Percentiles rank a stretch among this genome's conserved stretches.
These are phyloP conservation scores for Corchorus capsularis DNA, from an alignment of 345 rosid genomes.

Conservation along the genomic window DNA sequence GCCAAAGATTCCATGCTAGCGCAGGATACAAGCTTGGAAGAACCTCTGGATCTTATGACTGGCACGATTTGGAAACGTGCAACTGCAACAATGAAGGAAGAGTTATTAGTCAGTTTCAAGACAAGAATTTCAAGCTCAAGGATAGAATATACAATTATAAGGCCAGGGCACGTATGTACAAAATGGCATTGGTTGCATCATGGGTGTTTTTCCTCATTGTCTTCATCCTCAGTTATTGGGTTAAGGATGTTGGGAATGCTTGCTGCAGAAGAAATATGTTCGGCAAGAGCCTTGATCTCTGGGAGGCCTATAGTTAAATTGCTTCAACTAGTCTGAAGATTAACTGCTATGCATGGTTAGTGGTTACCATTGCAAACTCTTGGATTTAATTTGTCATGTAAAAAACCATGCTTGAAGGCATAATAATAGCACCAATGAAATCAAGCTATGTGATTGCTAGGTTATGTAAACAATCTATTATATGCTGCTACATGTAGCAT, in stretches of 20 bases:
- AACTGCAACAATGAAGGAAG: constrained; percentile 6
- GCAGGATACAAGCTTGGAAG: constrained; percentile 10
- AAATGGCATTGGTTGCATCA: constrained; percentile 9
- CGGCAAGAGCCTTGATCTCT: constrained; percentile 5
- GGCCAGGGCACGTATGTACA: constrained; percentile 1
- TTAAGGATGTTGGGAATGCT: constrained; percentile 3
- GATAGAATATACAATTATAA: constrained; percentile 6
- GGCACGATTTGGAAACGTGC: constrained; percentile 10
- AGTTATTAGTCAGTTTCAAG: not conserved
- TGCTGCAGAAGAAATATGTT: constrained; percentile 8
- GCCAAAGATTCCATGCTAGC: constrained; percentile 4
- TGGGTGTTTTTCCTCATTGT: constrained; percentile 14
- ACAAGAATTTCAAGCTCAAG: not conserved
- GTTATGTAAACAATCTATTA: not conserved
- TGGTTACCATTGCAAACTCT: not conserved
- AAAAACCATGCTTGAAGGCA: not conserved
- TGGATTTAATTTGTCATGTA: not conserved
- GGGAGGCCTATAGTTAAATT: constrained; percentile 8
- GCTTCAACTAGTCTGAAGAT: not conserved
- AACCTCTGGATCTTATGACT: not conserved
- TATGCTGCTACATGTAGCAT: not conserved
- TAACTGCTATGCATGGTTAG: not conserved
- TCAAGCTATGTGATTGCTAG: not conserved
- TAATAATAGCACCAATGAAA: not conserved
- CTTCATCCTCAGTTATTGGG: not conserved